These are phyloP conservation scores for Trichosanthes truncata DNA, from an alignment of 306 rosid species.

Conservation along the genomic window DNA sequence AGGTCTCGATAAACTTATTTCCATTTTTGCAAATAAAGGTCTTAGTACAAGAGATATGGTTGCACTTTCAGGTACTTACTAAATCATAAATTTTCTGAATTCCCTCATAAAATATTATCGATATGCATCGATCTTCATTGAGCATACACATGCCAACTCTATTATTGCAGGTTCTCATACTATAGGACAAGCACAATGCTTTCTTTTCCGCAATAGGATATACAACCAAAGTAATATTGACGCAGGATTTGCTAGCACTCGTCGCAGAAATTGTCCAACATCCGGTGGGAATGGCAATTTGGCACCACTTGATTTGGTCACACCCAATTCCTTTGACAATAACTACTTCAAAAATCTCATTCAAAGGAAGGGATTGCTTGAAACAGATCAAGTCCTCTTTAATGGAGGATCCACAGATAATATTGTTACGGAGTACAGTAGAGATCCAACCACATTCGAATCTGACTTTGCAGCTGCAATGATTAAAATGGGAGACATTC, in stretches of 20 bases:
- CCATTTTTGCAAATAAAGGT: constrained; percentile 11
- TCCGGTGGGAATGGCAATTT: constrained; percentile 22
- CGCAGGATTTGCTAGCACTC: constrained; percentile 21
- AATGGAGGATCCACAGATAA: constrained; percentile 44
- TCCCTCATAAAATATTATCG: too few relatives aligned
- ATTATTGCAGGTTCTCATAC: constrained; percentile 10
- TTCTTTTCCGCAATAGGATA: constrained; percentile 6
- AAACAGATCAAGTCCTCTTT: constrained; percentile 42
- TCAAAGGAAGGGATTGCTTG: constrained; percentile 45
- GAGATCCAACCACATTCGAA: constrained; percentile 17
- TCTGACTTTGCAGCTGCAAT: constrained; percentile 36
- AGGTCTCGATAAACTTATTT: too few relatives aligned
- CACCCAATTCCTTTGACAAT: constrained; percentile 47
- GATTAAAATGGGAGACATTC: constrained; percentile 45
- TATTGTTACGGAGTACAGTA: constrained; percentile 30
- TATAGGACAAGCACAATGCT: constrained; percentile 16
- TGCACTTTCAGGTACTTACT: background rate
- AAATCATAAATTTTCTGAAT: background rate
- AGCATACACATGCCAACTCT: background rate
- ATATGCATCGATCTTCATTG: background rate
- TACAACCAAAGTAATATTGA: constrained; percentile 15
- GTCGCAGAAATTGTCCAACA: constrained; percentile 26
- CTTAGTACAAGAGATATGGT: constrained; percentile 11
- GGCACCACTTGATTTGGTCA: constrained; percentile 46
- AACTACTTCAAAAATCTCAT: constrained; percentile 39